These are phyloP conservation scores for Ogataea siamensis DNA, from an alignment of 805 yeast genomes.

Conservation along the genomic window DNA sequence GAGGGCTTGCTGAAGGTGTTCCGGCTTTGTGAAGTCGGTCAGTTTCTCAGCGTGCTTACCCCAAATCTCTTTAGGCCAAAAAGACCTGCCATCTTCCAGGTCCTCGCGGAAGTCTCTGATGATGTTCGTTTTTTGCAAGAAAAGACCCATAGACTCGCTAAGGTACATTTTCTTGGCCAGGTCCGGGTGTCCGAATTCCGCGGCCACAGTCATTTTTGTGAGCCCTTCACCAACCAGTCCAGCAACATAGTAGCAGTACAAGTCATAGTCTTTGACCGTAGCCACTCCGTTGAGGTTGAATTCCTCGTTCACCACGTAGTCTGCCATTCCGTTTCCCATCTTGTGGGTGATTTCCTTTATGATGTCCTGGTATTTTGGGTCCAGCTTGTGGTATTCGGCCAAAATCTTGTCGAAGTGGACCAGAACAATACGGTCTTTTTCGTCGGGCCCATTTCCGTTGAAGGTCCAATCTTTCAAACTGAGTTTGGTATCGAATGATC, in stretches of 20 bases:
- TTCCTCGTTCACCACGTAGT: conserved; percentile 73
- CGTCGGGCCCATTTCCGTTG: conserved; percentile 68
- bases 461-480: conserved; percentile 75
- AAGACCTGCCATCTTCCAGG: conserved; percentile 83
- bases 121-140: conserved; percentile 93
- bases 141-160: conserved; percentile 88
- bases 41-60: conserved; percentile 66
- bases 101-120: conserved; percentile 95
- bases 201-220: conserved; percentile 75
- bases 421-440: conserved; percentile 77
- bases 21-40: conserved; percentile 54
- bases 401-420: conserved; percentile 74
- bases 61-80: conserved; percentile 97
- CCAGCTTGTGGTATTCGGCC: conserved; percentile 67
- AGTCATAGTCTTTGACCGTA: conserved; percentile 78
- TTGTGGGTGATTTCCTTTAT: conserved; percentile 71
- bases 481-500: conserved; percentile 65
- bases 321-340: conserved; percentile 99
- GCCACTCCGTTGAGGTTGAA: conserved; percentile 77
- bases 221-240: conserved; percentile 97
- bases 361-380: conserved; percentile 73
- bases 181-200: conserved; percentile 61
- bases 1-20: conserved; percentile 53
- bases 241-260: conserved; percentile 96
- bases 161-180: conserved; percentile 54